Evolutionary conservation across 2,329 filamentous ascomycete genomes (phyloP).

Genomic region (Curvularia sp.): DNA sequence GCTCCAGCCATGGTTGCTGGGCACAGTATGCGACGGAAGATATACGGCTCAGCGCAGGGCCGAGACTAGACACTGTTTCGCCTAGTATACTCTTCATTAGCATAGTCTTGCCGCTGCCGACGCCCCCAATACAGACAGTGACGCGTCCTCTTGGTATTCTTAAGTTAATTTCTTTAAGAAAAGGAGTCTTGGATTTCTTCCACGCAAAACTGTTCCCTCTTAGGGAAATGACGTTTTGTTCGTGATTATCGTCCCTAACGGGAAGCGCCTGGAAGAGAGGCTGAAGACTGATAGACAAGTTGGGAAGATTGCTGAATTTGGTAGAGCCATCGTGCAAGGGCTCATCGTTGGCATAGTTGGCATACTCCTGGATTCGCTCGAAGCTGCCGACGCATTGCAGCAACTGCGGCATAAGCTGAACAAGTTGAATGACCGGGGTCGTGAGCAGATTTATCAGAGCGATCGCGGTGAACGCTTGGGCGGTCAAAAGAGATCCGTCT

Average conservation of each 20-base stretch:
- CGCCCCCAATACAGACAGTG: background rate
- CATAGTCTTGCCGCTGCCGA: conserved; percentile 1
- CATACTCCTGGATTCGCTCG: conserved; percentile 3
- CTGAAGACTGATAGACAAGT: background rate
- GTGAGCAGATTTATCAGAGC: conserved; percentile 3
- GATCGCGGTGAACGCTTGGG: conserved; percentile 1
- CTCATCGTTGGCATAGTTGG: background rate
- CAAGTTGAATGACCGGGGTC: conserved; percentile 1
- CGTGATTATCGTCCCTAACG: too few species aligned
- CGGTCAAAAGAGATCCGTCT: conserved; percentile 2
- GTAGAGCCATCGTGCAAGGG: background rate
- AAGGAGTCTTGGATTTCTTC: background rate
- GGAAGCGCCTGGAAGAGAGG: background rate
- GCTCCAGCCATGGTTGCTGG: background rate
- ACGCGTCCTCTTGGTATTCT: background rate
- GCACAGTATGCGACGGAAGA: background rate
- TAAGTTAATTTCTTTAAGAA: background rate
- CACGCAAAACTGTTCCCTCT: background rate
- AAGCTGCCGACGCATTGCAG: conserved; percentile 8
- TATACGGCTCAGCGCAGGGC: background rate
- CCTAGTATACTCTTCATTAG: background rate
- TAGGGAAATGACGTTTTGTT: background rate
- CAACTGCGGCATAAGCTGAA: conserved; percentile 7
- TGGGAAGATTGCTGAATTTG: background rate
- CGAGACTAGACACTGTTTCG: background rate